A percentile compares a stretch with the other conserved stretches of the same genome.
phyloP scores from a whole-genome alignment of 1,284 basidiomycete genomes.

The Xanthoconium separans region DNA sequence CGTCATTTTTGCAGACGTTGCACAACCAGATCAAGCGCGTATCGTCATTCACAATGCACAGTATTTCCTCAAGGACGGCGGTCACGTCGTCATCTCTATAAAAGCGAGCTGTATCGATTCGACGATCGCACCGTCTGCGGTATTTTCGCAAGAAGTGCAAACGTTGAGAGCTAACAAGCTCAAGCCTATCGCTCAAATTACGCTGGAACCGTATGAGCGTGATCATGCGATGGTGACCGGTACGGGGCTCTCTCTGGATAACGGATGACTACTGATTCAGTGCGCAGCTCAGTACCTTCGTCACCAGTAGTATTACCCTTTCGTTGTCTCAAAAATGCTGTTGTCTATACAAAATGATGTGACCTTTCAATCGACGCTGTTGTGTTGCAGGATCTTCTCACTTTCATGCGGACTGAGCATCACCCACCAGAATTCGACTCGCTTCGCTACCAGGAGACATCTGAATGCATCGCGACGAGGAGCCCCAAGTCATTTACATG shows the following conservation, averaged over 20 bases:
- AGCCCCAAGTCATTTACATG: too few species aligned
- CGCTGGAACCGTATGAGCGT: conserved; percentile 81
- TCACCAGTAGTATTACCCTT: too few species aligned
- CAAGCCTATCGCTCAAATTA: conserved; percentile 93
- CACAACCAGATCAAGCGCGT: conserved; percentile 98
- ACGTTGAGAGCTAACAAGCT: conserved; percentile 76
- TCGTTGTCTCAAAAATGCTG: too few species aligned
- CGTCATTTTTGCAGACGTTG: conserved; percentile 96
- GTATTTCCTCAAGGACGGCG: conserved; percentile 94
- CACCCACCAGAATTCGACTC: too few species aligned
- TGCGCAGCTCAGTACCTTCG: too few species aligned
- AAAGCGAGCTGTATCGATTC: conserved; percentile 99
- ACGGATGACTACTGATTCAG: too few species aligned
- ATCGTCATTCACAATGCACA: conserved; percentile 94
- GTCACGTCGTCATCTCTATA: conserved; percentile 97
- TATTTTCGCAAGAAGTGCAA: conserved; percentile 89
- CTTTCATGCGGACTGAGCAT: too few species aligned
- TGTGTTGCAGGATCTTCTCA: too few species aligned
- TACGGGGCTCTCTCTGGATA: conserved; percentile 6
- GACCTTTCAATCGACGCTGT: too few species aligned
- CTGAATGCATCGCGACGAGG: too few species aligned
- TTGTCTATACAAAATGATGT: too few species aligned
- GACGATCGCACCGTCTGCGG: conserved; percentile 84
- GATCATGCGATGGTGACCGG: conserved; percentile 83
- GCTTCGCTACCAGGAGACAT: too few species aligned